Percentiles rank a stretch among this genome's conserved stretches.
These are phyloP conservation scores for Kappamyces sp. DNA, from an alignment of 192 early-diverging fungal genomes.

Conservation along the genomic window DNA sequence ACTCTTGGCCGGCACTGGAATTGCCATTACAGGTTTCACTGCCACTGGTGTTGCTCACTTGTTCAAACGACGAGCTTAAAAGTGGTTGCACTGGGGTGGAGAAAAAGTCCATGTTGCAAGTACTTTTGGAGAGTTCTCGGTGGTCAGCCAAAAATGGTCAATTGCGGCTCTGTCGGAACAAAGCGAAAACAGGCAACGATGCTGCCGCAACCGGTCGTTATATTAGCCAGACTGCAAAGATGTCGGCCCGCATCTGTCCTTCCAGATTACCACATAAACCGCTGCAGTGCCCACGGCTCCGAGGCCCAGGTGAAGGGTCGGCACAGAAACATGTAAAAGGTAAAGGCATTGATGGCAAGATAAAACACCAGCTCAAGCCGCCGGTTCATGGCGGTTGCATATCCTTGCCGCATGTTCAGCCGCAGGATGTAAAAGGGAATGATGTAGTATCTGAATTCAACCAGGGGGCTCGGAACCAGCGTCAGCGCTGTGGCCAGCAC, in stretches of 20 bases:
- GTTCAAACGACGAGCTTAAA: too few relatives aligned
- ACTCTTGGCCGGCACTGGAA: too few relatives aligned
- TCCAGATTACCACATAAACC: conserved; percentile 88
- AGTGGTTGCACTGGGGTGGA: too few relatives aligned
- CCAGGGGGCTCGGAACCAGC: conserved; percentile 82
- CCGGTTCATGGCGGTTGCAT: conserved; percentile 8
- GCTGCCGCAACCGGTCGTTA: too few relatives aligned
- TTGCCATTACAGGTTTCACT: too few relatives aligned
- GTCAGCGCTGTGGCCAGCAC: conserved; percentile 46
- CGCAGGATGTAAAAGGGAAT: conserved; percentile 73
- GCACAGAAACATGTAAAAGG: conserved; percentile 69
- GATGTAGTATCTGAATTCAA: conserved; percentile 96
- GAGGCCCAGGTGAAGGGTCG: conserved; percentile 69
- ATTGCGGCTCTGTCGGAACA: too few relatives aligned
- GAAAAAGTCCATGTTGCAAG: too few relatives aligned
- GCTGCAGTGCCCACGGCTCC: conserved; percentile 61
- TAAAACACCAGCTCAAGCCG: conserved; percentile 40
- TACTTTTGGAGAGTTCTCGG: too few relatives aligned
- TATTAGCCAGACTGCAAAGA: too few relatives aligned
- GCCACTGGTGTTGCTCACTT: too few relatives aligned
- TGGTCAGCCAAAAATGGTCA: too few relatives aligned
- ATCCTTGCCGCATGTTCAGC: conserved; percentile 49
- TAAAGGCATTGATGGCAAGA: conserved; percentile 54
- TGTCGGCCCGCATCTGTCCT: not conserved
- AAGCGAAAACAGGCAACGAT: too few relatives aligned